Evolutionary conservation across 2,329 filamentous ascomycete species (phyloP), one percentile per base, ranked within the genome.

Genomic region (Fusarium fracticaudum): DNA sequence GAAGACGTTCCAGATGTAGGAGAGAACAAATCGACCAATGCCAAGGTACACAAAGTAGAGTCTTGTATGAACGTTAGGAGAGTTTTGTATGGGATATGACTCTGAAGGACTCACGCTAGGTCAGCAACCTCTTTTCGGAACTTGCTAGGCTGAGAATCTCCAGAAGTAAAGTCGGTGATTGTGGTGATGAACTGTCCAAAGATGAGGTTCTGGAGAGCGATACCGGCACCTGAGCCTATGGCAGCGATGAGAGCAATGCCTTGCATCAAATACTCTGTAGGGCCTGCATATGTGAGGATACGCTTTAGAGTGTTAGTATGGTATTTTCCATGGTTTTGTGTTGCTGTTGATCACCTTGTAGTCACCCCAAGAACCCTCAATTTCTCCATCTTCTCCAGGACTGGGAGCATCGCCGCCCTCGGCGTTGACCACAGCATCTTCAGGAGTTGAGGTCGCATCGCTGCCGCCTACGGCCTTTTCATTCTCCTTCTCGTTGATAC

Each of bases 21-120:
- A 83, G 22, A 88, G 79, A 29, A 81, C 76, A 67, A 90, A 87
- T 50, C 87, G 86, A 1, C 80, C 88, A 58, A 90, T 81, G 73
- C 89, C 90, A 18, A 91, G 82, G 69, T 90, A 91, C 33, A 91
- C 83, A 73, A 91, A 90, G 77, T 87, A 90, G 11, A 91, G 80
- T 1, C 86, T 87, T 31, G 22, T 35, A 24, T 26, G 20, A 7
- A 31, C 15, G 12, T 35, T 74, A 29, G 77, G 69, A 73, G 48
- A 87, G 8, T 31, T 7, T 6, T 22, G n/a, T 40, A 29, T 8
- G 40, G 22, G 3, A n/a, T 38, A 29, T 40, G 38, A 20, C 33
- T 35, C 22, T 17, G 11, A 83, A 66, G 77, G 59, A 89, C 81
- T 64, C 60, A 83, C 82, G 81, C 80, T 37, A 82, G 72, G 26